Percentiles rank a stretch among this genome's conserved stretches.
Evolutionary conservation across 345 rosid genomes (phyloP).

Genomic region (Syzygium aromaticum): DNA sequence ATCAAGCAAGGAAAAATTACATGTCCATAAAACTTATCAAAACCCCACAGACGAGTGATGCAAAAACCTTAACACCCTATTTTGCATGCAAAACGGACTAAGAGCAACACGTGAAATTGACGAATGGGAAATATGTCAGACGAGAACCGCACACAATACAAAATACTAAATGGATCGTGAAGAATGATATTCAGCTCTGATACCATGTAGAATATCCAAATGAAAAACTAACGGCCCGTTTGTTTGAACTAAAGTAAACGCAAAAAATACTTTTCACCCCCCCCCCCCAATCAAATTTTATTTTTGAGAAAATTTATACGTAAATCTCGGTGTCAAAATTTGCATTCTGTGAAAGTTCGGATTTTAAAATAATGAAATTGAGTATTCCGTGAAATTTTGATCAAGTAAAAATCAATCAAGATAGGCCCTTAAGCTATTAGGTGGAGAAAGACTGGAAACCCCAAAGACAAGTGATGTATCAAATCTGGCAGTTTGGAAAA

Average conservation of each 20-base stretch:
- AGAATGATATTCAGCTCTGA: not conserved
- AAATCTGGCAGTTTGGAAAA: not conserved
- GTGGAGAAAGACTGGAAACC: not conserved
- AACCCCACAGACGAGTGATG: not conserved
- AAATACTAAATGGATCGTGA: not conserved
- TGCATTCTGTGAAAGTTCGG: not conserved
- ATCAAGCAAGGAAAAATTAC: not conserved
- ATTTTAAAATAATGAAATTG: not conserved
- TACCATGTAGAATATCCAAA: not conserved
- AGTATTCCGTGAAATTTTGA: not conserved
- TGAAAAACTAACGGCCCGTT: not conserved
- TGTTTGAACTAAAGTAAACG: not conserved
- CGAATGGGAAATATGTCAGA: not conserved
- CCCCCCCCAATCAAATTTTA: not conserved
- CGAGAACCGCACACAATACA: not conserved
- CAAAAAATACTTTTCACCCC: not conserved
- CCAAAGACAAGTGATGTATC: not conserved
- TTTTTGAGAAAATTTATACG: not conserved
- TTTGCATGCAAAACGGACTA: not conserved
- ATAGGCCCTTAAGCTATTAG: not conserved
- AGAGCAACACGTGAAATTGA: not conserved
- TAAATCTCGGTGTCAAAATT: not conserved
- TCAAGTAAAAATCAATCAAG: not conserved
- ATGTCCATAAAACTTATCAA: not conserved
- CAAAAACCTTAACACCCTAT: not conserved